Evolutionary conservation across 805 yeast genomes (phyloP), one percentile per base, ranked within the genome.

Genomic region (Blastobotrys parvus): DNA sequence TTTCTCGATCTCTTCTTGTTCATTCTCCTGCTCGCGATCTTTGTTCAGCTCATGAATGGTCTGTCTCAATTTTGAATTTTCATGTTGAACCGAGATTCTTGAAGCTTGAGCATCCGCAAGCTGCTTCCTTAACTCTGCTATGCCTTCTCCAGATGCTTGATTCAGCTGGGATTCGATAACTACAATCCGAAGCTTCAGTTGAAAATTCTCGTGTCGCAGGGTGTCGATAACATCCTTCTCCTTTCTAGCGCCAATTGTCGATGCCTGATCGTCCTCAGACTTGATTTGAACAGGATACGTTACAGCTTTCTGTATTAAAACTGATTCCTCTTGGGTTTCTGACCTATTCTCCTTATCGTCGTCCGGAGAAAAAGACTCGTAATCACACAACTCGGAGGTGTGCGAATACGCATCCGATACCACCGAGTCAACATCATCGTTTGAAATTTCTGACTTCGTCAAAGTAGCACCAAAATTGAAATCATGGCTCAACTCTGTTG

Each of bases 131-230:
- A 43, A 20, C 27, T 43, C 43, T 18, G 39, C 39, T 3, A 42
- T 34, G 3, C 45, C 45, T 23, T 35, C 38, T 5, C 20, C 42
- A 19, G 39, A 33, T 13, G 38, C 11, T 8, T 35, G 32, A 11
- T 20, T 30, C 4, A 29, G 16, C 31, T 38, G 35, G 7, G 30
- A 32, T 30, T 46, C 49, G 27, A 43, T 32, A 10, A 43, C 37
- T 8, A 43, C 40, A 18, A 46, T 38, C 20, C 38, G 37, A 23
- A 46, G 39, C 42, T 46, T 46, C 15, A 46, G 40, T 32, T 46
- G 39, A 20, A 46, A 43, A 27, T 35, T 40, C 32, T 46, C 44
- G n/a, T 31, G 39, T 19, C 37, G 27, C 29, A 46, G 41, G 17
- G 13, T 18, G 7, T 46, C 49, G n/a, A 46, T 40, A 4, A 19